Evolutionary conservation across 495 filamentous ascomycete genomes (phyloP), one percentile per base, ranked within the genome.

Genomic region (Aspergillus hancockii): DNA sequence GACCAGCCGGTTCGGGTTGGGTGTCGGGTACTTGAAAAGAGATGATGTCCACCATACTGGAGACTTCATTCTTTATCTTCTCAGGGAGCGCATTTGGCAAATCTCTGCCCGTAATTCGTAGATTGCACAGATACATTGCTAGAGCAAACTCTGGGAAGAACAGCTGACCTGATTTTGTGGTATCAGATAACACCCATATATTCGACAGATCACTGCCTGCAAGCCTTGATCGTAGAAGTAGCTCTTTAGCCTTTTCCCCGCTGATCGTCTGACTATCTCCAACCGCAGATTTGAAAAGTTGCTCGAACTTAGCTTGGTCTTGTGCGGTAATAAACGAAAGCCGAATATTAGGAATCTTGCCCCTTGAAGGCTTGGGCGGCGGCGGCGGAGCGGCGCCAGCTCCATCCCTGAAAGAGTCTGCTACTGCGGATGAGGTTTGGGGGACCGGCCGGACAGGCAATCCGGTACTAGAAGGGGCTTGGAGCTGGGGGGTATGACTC

Each of bases 11-110:
- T 59, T 67, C 54, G 14, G 88, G 83, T 18, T 75, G 80, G 16
- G 93, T 89, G 63, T 98, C 95, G 0, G 86, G 85, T 19, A 97
- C 85, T 58, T 90, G 90, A 71, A 98, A 98, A 19, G 93, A 96
- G 62, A 99, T 99, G 45, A 98, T 98, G 68, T 99, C 95, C 34
- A 99, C 95, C 94, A 99, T 98, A 67, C 95, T 95, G 10, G 93
- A 97, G 30, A 99, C 95, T 74, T 99, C 95, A 69, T 98, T 99
- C 73, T 83, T 88, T 49, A 98, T 86, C 41, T 83, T 88, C 41
- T 97, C 93, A 0, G 95, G 93, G 3, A 99, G 77, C 13, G 69
- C 68, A 1, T 78, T 63, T 2, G 95, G 95, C 10, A 99, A 67
- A 0, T 85, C 77, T 71, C 96, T 96, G 30, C 93, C 93, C 16